Conservation (phyloP, 1,284 basidiomycete genomes). For the Chalciporus sp. region DNA sequence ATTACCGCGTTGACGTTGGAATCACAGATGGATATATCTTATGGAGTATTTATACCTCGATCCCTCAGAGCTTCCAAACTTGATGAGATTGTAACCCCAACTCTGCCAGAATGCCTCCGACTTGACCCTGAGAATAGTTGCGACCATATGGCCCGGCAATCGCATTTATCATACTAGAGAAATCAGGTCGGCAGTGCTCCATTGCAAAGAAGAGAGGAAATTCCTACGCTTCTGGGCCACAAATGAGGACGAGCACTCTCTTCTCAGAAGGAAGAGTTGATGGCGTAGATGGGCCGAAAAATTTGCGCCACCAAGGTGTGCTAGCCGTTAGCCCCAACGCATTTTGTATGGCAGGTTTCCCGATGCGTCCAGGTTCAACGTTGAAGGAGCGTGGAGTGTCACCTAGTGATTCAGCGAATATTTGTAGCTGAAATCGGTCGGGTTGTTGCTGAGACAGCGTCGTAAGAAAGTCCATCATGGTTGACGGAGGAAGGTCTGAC, state of each 20-base stretch:
- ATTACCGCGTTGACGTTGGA: too few relatives aligned
- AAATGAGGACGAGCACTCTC: constrained; percentile 67
- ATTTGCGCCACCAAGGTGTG: constrained; percentile 47
- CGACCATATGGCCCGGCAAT: constrained; percentile 77
- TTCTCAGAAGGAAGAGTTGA: constrained; percentile 26
- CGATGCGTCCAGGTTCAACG: constrained; percentile 50
- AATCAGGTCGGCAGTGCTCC: constrained; percentile 5
- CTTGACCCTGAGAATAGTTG: constrained; percentile 71
- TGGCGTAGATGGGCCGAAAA: constrained; percentile 34
- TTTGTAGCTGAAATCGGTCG: constrained; percentile 52
- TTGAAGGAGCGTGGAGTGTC: constrained; percentile 21
- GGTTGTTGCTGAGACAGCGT: constrained; percentile 51
- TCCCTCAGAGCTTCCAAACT: constrained; percentile 67
- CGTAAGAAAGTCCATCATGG: constrained; percentile 54
- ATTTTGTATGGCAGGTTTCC: constrained; percentile 46
- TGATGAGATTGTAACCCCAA: constrained; percentile 63
- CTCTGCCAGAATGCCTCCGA: constrained; percentile 68
- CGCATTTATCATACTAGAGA: constrained; percentile 66
- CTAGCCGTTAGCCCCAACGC: constrained; percentile 37
- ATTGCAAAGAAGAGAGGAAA: not conserved
- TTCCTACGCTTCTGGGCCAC: constrained; percentile 79
- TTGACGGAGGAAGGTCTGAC: constrained; percentile 65
- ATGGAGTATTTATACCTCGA: not conserved
- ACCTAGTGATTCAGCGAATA: constrained; percentile 63
- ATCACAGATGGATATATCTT: not conserved